These are phyloP conservation scores for Scheffersomyces parashehatae DNA, from an alignment of 1,139 yeast genomes.

Conservation along the genomic window DNA sequence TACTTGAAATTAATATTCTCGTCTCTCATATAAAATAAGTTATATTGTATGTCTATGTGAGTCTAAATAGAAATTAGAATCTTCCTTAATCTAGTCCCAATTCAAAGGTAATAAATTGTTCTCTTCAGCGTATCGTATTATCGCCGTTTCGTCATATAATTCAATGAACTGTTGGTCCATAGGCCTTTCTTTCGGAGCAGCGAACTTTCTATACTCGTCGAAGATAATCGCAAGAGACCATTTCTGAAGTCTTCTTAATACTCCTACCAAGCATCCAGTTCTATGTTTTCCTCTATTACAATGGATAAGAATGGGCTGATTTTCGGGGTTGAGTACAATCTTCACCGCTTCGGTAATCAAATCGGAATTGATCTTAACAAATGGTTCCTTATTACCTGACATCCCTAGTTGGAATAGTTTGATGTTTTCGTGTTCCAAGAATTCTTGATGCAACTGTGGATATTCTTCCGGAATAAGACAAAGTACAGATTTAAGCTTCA, in stretches of 20 bases:
- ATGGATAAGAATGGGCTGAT: conserved; percentile 90
- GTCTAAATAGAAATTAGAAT: too few relatives aligned
- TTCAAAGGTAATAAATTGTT: conserved; percentile 63
- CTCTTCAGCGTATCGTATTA: conserved; percentile 52
- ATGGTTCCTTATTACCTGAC: conserved; percentile 95
- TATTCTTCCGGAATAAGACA: conserved; percentile 91
- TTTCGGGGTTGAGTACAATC: conserved; percentile 76
- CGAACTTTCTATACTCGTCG: conserved; percentile 91
- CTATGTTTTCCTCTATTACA: conserved; percentile 96
- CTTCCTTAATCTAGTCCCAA: conserved; percentile 46
- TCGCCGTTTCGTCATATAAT: conserved; percentile 68
- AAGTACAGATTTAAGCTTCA: conserved; percentile 70
- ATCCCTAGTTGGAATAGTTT: conserved; percentile 83
- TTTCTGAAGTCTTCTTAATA: conserved; percentile 79
- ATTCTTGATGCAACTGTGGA: conserved; percentile 72
- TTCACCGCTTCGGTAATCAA: conserved; percentile 79
- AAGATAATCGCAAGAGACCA: conserved; percentile 94
- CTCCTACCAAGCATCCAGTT: conserved; percentile 95
- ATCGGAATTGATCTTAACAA: conserved; percentile 79
- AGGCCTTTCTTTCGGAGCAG: conserved; percentile 93
- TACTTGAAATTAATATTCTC: too few relatives aligned
- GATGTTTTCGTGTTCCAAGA: conserved; percentile 61
- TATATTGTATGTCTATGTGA: too few relatives aligned
- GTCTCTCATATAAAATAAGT: too few relatives aligned
- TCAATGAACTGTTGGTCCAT: conserved; percentile 95